Conservation (phyloP, 73 alveolate species). For the Paramecium sexaurelia region DNA sequence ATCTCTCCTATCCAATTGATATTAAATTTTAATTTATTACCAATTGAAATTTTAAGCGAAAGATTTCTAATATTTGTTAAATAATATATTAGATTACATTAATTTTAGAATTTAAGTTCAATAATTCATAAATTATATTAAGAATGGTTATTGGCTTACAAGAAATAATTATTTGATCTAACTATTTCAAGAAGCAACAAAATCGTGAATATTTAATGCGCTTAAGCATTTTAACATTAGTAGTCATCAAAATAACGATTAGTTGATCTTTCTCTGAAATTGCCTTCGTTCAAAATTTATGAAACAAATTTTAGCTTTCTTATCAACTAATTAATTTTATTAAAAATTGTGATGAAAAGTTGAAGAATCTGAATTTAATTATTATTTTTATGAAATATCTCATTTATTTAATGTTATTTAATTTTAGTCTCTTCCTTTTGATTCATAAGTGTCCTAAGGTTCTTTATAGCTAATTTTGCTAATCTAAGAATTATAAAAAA, state of each 20-base stretch:
- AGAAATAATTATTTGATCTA: constrained; percentile 27
- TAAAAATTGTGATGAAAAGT: not conserved
- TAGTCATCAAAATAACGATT: not conserved
- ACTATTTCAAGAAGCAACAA: not conserved
- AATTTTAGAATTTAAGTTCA: not conserved
- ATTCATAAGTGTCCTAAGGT: not conserved
- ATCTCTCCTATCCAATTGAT: constrained; percentile 19
- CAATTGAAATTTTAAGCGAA: constrained; percentile 30
- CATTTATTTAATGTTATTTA: not conserved
- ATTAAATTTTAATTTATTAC: constrained; percentile 9
- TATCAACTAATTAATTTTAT: not conserved
- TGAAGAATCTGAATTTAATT: not conserved
- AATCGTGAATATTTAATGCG: not conserved
- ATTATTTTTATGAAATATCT: not conserved
- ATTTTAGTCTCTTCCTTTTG: constrained; percentile 24
- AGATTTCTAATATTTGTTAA: not conserved
- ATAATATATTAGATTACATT: not conserved
- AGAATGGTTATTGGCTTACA: not conserved
- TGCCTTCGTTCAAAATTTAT: not conserved
- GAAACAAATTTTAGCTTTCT: not conserved
- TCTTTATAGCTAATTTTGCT: not conserved
- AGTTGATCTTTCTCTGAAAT: not conserved
- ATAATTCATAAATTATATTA: not conserved
- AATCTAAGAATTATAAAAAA: not conserved
- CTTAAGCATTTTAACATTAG: constrained; percentile 3